Base-by-base conservation (phyloP, 2,329 filamentous ascomycete genomes). In the Microdochium nivale region DNA sequence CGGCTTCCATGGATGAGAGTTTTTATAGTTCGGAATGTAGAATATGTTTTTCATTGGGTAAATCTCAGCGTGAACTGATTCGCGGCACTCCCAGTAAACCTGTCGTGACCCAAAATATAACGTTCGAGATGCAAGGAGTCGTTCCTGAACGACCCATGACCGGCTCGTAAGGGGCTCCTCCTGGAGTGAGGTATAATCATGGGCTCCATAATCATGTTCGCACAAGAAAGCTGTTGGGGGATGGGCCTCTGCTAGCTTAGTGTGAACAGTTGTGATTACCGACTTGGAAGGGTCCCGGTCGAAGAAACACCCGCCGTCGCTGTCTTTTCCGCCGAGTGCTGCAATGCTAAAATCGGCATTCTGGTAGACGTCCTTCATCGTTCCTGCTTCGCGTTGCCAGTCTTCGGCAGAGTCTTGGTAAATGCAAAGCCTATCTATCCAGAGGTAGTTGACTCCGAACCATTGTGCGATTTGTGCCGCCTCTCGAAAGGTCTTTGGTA, bases 371-470 rank as follows among this genome's bases (percentile, higher is more conserved):
- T 50, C 44, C 11, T 52, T 51, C 56, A 60, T 59, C 21, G 47
- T 49, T 1, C 53, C 40, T 1, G 58, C 35, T 47, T 59, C 54
- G 2, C 25, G 46, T 2, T 23, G 25, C 58, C 58, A 58, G 51
- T 60, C 58, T 1, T 55, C 43, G 11, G 9, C 50, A 1, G 53
- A 58, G 47, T 62, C 53, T 19, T 60, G 59, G 3, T 60, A 25
- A 21, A 62, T 60, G 33, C 56, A 63, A 2, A 61, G 48, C 1
- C 56, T 46, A 44, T 63, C 59, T 8, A 62, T 59, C 59, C 59
- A 62, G 8, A 62, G 43, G 47, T 62, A 58, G 3, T 52, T 51
- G 30, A 61, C 19, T 2, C 50, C 25, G 14, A 61, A 25, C 19
- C 52, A 49, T 16, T 51, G 54, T 21, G 49, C 47, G 2, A 61